phyloP scores from a whole-genome alignment of 2,329 filamentous ascomycete genomes.

The Cordyceps pruinosa region DNA sequence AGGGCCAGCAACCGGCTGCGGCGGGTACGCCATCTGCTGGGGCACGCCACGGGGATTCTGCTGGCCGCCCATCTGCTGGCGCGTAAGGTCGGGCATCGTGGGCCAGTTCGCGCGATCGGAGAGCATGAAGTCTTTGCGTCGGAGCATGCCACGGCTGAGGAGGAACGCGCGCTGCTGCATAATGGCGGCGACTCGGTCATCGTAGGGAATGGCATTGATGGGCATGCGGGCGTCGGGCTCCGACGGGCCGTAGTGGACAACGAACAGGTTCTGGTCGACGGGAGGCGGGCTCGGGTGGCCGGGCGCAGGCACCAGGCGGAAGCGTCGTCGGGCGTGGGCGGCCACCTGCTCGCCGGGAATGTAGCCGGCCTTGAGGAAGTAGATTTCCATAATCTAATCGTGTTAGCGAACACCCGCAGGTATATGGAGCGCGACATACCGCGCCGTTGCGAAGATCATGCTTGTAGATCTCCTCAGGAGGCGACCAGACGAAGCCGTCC shows the following conservation, averaged over 20 bases:
- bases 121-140: slow-evolving; percentile 91
- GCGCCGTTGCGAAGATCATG: slow-evolving; percentile 60
- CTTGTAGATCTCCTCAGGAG: slow-evolving; percentile 69
- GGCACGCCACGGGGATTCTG: slow-evolving; percentile 43
- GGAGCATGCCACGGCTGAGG: slow-evolving; percentile 71
- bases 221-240: slow-evolving; percentile 69
- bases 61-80: slow-evolving; percentile 44
- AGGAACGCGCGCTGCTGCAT: slow-evolving; percentile 58
- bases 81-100: slow-evolving; percentile 55
- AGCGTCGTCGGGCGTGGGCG: slow-evolving; percentile 74
- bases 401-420: slow-evolving; percentile 7
- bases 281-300: slow-evolving; percentile 62
- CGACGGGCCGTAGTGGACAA: slow-evolving; percentile 80
- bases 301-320: slow-evolving; percentile 71
- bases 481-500: slow-evolving; percentile 88
- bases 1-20: slow-evolving; percentile 43
- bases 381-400: slow-evolving; percentile 75
- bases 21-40: slow-evolving; percentile 56
- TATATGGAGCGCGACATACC: slow-evolving; percentile 31
- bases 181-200: slow-evolving; percentile 52
- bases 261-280: slow-evolving; percentile 77
- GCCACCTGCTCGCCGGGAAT: slow-evolving; percentile 68
- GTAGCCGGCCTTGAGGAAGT: slow-evolving; percentile 75
- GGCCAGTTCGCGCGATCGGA: slow-evolving; percentile 88
- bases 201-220: slow-evolving; percentile 56